Evolutionary conservation across 768 basidiomycete species (phyloP).

Genomic region (Trichaptum fuscoviolaceum): DNA sequence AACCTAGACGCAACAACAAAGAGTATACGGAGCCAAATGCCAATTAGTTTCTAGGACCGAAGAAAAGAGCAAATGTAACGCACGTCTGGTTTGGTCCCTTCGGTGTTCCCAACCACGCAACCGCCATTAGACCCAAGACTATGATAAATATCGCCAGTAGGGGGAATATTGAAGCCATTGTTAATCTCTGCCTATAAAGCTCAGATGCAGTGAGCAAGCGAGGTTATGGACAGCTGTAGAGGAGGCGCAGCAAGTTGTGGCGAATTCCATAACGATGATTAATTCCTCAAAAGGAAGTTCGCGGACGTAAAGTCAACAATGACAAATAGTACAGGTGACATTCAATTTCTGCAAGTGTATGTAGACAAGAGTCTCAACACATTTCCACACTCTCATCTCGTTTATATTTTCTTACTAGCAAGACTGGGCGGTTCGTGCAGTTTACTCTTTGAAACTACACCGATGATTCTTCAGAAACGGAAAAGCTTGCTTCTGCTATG

Average conservation of each 20-base stretch:
- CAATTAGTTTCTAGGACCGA: background rate
- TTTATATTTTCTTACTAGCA: too few species aligned
- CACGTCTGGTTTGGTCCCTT: conserved; percentile 92
- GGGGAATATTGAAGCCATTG: conserved; percentile 68
- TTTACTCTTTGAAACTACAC: too few species aligned
- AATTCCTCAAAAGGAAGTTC: background rate
- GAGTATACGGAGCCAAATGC: conserved; percentile 1
- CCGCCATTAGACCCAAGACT: conserved; percentile 57
- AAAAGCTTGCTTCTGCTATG: background rate
- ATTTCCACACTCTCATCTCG: too few species aligned
- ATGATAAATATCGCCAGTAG: conserved; percentile 63
- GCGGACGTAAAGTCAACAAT: background rate
- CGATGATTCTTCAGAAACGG: background rate
- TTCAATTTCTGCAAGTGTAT: too few species aligned
- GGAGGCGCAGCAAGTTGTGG: background rate
- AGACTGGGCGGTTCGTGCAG: too few species aligned
- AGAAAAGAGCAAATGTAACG: conserved; percentile 24
- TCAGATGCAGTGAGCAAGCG: background rate
- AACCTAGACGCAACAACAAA: conserved; percentile 45
- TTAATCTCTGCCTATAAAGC: background rate
- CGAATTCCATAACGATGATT: background rate
- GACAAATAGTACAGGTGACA: too few species aligned
- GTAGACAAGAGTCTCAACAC: too few species aligned
- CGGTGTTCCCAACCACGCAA: conserved; percentile 63
- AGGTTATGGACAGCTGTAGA: background rate